These are phyloP conservation scores for Tetrapisispora fleetii DNA, from an alignment of 805 yeast species.

Conservation along the genomic window DNA sequence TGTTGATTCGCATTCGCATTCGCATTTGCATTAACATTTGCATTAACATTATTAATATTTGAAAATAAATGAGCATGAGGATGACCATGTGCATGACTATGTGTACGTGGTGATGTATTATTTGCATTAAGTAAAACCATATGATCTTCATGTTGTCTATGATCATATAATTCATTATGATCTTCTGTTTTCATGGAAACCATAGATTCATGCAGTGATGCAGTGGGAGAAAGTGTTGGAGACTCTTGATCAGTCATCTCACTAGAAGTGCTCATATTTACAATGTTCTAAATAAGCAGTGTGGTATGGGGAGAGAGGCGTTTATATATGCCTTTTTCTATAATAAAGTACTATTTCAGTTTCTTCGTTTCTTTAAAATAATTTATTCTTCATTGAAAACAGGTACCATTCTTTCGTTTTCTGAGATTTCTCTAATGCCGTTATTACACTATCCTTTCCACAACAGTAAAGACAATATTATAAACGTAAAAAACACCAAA, in stretches of 20 bases:
- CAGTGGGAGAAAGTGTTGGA: conserved; percentile 12
- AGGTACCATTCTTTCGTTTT: background rate
- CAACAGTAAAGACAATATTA: too few species aligned
- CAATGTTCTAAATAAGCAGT: too few species aligned
- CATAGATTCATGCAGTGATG: conserved; percentile 22
- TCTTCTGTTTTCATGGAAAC: conserved; percentile 33
- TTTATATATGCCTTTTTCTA: too few species aligned
- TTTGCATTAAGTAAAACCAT: background rate
- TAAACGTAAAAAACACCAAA: too few species aligned
- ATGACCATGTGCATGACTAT: background rate
- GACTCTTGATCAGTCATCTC: background rate
- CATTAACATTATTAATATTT: background rate
- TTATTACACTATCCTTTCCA: too few species aligned
- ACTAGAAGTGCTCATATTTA: background rate
- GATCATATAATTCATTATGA: conserved; percentile 36
- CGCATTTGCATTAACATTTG: too few species aligned
- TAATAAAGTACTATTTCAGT: too few species aligned
- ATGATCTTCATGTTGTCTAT: conserved; percentile 32
- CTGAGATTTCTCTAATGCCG: too few species aligned
- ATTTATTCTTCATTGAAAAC: background rate
- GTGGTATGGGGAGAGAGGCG: too few species aligned
- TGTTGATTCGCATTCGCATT: background rate
- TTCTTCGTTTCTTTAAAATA: too few species aligned
- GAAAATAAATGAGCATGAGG: background rate
- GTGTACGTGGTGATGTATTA: background rate